Base-by-base conservation (phyloP, 768 basidiomycete genomes). In the Cystobasidium tubakii region DNA sequence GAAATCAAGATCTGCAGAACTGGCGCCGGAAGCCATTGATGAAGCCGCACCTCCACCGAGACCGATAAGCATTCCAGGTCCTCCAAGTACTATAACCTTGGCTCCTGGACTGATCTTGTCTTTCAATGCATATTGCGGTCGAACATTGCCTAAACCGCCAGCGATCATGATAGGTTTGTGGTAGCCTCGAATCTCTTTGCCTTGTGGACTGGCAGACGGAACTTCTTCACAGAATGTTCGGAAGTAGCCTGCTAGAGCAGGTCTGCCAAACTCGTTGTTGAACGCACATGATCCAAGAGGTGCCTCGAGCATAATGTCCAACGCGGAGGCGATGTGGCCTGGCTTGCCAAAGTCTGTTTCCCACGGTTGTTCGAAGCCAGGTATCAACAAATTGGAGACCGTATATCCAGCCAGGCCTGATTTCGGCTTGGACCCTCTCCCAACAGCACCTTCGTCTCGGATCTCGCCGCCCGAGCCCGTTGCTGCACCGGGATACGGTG, bases 111-210 rank as follows among this genome's bases (percentile, higher is more conserved):
- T 83, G 79, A 99, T 92, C 74, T 82, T 81, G 1, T 85, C 83
- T 83, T 99, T 99, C 79, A 83, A 85, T 36, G 94, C 88, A 77
- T 90, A 94, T 75, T 85, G 83, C 3, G 89, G 88, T 19, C 91
- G 88, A 46, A 98, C 94, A 79, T 90, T 97, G 3, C 96, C 96
- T 76, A 93, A 87, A 29, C 96, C 96, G 23, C 96, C 96, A 9
- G 96, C 95, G 76, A 99, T 90, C 96, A 99, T 99, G 84, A 99
- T 96, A 17, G 96, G 96, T 81, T 99, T 99, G 83, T 98, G 96
- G 81, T 97, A 99, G 0, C 96, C 96, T 67, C 94, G 83, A n/a
- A 92, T 83, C 80, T 92, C 90, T 31, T 73, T 81, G 77, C 65
- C 80, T 75, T 50, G 46, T 19, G 46, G 46, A 2, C 84, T 85